These are phyloP conservation scores for Trichoderma guizhouense DNA, from an alignment of 2,329 filamentous ascomycete species.

Conservation along the genomic window DNA sequence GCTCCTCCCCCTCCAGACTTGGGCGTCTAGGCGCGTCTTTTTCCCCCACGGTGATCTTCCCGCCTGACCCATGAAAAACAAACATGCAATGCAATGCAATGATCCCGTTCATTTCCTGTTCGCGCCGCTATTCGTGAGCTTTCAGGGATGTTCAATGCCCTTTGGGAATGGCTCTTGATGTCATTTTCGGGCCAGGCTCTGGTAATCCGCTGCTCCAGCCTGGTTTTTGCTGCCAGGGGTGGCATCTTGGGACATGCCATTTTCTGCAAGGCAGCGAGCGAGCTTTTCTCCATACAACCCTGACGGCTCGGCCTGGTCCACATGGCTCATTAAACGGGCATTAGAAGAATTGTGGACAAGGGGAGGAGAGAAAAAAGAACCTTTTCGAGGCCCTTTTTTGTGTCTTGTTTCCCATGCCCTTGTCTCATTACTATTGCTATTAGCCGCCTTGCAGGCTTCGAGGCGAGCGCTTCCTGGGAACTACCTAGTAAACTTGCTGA, in stretches of 20 bases:
- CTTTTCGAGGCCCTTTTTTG: neutral
- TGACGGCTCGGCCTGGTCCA: slow-evolving; percentile 6
- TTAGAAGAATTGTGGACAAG: neutral
- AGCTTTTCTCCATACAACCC: slow-evolving; percentile 3
- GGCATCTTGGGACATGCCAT: neutral
- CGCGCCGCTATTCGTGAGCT: neutral
- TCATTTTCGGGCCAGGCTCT: slow-evolving; percentile 10
- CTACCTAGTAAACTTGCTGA: neutral
- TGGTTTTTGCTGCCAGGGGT: neutral
- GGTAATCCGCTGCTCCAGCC: neutral
- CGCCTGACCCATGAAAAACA: neutral
- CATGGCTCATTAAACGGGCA: neutral
- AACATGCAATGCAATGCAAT: slow-evolving; percentile 18
- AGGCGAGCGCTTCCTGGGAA: slow-evolving; percentile 9
- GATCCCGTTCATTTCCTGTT: slow-evolving; percentile 20
- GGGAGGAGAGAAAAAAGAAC: neutral
- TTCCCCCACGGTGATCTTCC: neutral
- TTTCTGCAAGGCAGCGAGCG: neutral
- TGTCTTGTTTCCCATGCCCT: neutral
- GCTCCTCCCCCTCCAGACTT: neutral
- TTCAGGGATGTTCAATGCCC: neutral
- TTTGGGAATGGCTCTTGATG: slow-evolving; percentile 9
- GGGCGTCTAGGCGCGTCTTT: neutral
- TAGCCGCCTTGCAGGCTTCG: slow-evolving; percentile 8
- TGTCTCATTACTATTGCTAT: neutral